Conservation (phyloP, 345 rosid genomes). For the Kernera saxatilis region DNA sequence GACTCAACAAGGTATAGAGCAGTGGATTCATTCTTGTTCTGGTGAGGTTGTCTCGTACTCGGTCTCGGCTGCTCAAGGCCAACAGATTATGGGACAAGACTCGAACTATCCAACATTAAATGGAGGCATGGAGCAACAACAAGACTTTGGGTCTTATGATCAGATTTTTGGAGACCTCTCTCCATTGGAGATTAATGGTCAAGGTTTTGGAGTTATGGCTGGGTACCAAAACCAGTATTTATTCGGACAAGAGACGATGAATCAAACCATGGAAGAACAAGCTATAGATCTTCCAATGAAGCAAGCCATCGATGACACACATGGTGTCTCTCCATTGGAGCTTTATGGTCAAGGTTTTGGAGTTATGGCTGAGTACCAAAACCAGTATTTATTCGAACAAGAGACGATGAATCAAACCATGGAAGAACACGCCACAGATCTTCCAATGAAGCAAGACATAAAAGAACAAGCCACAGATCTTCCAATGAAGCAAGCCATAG, state of each 20-base stretch:
- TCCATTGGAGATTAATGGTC: no score
- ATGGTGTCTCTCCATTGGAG: no score
- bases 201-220: background rate
- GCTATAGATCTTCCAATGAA: no score
- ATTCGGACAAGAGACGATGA: background rate
- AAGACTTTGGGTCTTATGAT: background rate
- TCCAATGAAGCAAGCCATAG: no score
- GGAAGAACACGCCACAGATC: no score
- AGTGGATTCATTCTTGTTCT: background rate
- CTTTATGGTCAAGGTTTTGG: background rate
- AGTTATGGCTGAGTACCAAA: background rate
- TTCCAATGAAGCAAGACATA: no score
- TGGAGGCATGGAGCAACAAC: background rate
- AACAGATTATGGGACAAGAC: background rate
- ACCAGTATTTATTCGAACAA: background rate
- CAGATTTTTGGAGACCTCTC: no score
- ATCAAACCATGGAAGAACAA: no score
- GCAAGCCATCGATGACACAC: no score
- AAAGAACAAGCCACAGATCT: no score
- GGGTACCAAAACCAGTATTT: background rate
- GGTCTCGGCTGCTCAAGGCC: background rate
- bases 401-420: background rate
- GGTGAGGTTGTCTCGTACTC: background rate
- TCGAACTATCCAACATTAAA: background rate
- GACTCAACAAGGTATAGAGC: background rate